Conservation (phyloP, 2,329 filamentous ascomycete genomes). For the Colletotrichum sidae region DNA sequence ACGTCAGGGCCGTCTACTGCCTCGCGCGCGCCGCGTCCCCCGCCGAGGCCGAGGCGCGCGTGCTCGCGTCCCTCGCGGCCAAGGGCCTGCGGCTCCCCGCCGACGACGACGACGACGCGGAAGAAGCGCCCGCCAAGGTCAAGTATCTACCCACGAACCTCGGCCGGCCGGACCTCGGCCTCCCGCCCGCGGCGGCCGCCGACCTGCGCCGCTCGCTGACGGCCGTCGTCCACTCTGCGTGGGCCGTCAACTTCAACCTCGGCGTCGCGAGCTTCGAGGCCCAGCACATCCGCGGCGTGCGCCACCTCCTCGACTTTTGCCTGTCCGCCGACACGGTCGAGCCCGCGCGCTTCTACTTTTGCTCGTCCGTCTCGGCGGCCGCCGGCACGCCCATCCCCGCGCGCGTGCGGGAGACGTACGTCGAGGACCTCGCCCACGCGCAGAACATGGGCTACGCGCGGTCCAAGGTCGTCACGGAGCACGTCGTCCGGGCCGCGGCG, state of each 20-base stretch:
- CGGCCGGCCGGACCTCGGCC: conserved; percentile 52
- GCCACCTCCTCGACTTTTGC: conserved; percentile 57
- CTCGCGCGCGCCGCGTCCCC: conserved; percentile 58
- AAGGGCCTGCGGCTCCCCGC: conserved; percentile 49
- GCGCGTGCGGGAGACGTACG: conserved; percentile 49
- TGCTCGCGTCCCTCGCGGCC: conserved; percentile 45
- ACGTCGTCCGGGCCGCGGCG: conserved; percentile 51
- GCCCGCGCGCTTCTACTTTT: conserved; percentile 56
- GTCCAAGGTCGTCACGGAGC: conserved; percentile 62
- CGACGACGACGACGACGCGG: conserved; percentile 41
- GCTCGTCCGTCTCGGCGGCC: conserved; percentile 57
- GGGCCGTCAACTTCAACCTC: conserved; percentile 68
- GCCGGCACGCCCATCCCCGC: conserved; percentile 51
- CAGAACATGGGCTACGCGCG: conserved; percentile 63
- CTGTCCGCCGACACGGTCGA: conserved; percentile 45
- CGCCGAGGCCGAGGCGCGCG: conserved; percentile 45
- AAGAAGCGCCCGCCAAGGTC: conserved; percentile 43
- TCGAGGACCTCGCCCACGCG: conserved; percentile 51
- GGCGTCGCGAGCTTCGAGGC: conserved; percentile 59
- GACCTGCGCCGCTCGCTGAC: conserved; percentile 49
- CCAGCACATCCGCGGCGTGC: conserved; percentile 56
- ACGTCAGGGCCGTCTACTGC: conserved; percentile 64
- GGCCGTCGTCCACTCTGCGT: conserved; percentile 61
- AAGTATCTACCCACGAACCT: conserved; percentile 55
- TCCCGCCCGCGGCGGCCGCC: conserved; percentile 43